Conservation (phyloP, 2,329 filamentous ascomycete species). For the Aspergillus oerlinghausenensis region DNA sequence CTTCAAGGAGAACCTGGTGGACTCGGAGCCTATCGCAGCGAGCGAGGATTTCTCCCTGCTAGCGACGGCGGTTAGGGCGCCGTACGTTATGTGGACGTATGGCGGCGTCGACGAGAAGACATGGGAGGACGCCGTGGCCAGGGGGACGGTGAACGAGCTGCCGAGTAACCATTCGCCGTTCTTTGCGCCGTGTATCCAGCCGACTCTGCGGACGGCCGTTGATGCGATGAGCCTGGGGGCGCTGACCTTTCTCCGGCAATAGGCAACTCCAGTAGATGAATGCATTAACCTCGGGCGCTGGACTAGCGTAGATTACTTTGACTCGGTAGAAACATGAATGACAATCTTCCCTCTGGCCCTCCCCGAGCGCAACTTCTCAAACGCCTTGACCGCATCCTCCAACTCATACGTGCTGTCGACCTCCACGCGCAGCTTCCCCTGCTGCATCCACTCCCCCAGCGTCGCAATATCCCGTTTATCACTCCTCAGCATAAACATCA, state of each 20-base stretch:
- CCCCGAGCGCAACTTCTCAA: constrained; percentile 54
- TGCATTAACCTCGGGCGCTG: background rate
- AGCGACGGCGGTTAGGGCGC: constrained; percentile 46
- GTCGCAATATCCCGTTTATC: constrained; percentile 44
- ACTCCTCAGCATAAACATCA: constrained; percentile 32
- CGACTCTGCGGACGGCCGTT: constrained; percentile 49
- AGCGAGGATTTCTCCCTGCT: constrained; percentile 57
- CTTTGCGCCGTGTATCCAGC: constrained; percentile 54
- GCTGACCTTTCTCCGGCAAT: constrained; percentile 33
- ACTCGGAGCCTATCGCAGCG: constrained; percentile 41
- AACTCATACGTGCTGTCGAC: constrained; percentile 54
- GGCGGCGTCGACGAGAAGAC: constrained; percentile 47
- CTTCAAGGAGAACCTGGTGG: constrained; percentile 39
- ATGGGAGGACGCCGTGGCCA: constrained; percentile 47
- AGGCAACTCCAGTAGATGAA: background rate
- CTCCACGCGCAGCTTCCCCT: constrained; percentile 55
- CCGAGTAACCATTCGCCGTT: constrained; percentile 56
- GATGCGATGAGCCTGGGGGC: constrained; percentile 50
- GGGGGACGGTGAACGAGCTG: constrained; percentile 45
- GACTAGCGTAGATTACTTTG: background rate
- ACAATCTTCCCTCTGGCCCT: constrained; percentile 58
- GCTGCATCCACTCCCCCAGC: constrained; percentile 52
- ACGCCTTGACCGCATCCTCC: constrained; percentile 54
- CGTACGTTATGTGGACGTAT: constrained; percentile 53
- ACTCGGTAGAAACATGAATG: constrained; percentile 28